phyloP scores from a whole-genome alignment of 805 yeast species.

The Cyberlindnera lachancei region DNA sequence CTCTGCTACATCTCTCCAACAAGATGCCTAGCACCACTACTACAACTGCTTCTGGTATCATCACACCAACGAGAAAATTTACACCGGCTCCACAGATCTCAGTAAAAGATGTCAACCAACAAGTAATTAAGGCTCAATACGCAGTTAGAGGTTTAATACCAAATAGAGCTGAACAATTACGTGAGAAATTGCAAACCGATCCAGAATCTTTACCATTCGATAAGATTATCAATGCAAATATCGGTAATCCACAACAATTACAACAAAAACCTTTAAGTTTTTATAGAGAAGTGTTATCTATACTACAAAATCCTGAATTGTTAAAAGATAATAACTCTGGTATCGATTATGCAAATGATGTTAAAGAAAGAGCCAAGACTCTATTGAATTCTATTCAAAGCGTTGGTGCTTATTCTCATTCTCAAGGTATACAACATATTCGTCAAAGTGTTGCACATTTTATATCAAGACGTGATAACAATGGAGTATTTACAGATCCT shows the following conservation, averaged over 20 bases:
- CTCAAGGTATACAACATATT: conserved; percentile 75
- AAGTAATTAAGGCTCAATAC: conserved; percentile 79
- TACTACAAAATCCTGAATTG: conserved; percentile 78
- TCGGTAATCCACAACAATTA: conserved; percentile 97
- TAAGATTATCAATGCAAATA: conserved; percentile 80
- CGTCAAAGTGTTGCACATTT: conserved; percentile 78
- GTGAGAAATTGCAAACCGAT: conserved; percentile 42
- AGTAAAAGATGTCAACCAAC: conserved; percentile 55
- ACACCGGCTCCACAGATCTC: conserved; percentile 29
- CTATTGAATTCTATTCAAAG: conserved; percentile 64
- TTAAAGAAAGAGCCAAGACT: conserved; percentile 57
- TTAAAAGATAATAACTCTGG: conserved; percentile 32
- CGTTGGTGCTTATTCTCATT: conserved; percentile 91
- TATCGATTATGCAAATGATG: conserved; percentile 59
- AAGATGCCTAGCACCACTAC: too few relatives aligned
- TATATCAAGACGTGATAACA: conserved; percentile 72
- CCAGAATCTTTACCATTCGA: conserved; percentile 68
- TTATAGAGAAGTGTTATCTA: conserved; percentile 82
- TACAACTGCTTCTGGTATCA: too few relatives aligned
- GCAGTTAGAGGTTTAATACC: conserved; percentile 96
- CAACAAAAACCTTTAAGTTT: conserved; percentile 94
- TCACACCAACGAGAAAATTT: conserved; percentile 1
- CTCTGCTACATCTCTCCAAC: too few relatives aligned
- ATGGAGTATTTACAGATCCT: conserved; percentile 59
- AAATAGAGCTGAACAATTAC: conserved; percentile 82